These are phyloP conservation scores for Eragrostis nindensis DNA, from an alignment of 176 grass and related monocot species.

Conservation along the genomic window DNA sequence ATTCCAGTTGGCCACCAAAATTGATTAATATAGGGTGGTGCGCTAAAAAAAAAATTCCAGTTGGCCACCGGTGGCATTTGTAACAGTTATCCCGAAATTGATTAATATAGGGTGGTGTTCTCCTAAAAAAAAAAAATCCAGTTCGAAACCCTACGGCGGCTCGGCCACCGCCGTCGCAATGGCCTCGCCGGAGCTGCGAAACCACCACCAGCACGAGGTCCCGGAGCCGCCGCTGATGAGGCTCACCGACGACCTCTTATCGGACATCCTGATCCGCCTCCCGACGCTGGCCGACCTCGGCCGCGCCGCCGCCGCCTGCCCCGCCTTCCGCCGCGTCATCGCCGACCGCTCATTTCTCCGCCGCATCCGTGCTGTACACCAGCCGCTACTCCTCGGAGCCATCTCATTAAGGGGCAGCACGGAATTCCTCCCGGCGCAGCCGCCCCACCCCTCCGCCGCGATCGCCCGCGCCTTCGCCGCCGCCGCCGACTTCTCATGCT, in stretches of 20 bases:
- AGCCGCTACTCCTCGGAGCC: slow-evolving; percentile 14
- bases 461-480: slow-evolving; percentile 13
- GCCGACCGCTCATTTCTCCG: slow-evolving; percentile 38
- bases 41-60: too few species aligned
- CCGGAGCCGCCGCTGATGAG: not conserved
- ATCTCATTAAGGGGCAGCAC: not conserved
- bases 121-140: too few species aligned
- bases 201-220: not conserved
- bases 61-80: too few species aligned
- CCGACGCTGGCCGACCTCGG: too few species aligned
- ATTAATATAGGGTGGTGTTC: too few species aligned
- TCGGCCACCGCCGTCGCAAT: not conserved
- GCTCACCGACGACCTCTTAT: slow-evolving; percentile 30
- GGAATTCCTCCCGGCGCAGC: slow-evolving; percentile 7
- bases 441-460: slow-evolving; percentile 23
- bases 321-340: too few species aligned
- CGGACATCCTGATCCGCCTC: slow-evolving; percentile 39
- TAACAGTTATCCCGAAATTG: too few species aligned
- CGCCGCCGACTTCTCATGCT: slow-evolving; percentile 37
- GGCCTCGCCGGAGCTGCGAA: not conserved
- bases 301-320: too few species aligned
- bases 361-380: slow-evolving; percentile 37
- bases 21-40: too few species aligned
- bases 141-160: too few species aligned
- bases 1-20: too few species aligned